Percentiles rank a stretch among this genome's conserved stretches.
Conservation (phyloP, 2,329 filamentous ascomycete genomes). For the Fusarium tjaetaba region DNA sequence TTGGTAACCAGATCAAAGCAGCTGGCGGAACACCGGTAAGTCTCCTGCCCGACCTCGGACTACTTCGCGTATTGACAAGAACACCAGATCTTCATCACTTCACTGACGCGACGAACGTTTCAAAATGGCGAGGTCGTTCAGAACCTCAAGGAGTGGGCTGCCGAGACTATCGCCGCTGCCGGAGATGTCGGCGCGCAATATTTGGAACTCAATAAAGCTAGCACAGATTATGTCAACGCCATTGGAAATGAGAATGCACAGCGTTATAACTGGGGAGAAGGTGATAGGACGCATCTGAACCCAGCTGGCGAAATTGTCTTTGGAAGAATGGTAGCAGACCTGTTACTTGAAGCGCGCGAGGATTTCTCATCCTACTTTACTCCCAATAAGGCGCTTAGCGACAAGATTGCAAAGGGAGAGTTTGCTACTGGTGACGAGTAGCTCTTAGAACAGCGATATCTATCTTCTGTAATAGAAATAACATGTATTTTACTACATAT, state of each 20-base stretch:
- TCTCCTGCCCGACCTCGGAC: too few species aligned
- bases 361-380: background rate
- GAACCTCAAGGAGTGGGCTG: constrained; percentile 14
- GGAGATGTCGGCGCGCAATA: background rate
- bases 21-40: constrained; percentile 2
- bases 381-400: background rate
- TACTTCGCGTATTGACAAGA: too few species aligned
- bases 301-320: constrained; percentile 1
- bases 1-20: background rate
- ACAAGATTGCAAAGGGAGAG: constrained; percentile 7
- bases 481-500: accelerated
- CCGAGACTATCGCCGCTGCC: background rate
- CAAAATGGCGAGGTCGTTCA: background rate
- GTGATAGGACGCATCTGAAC: constrained; percentile 1
- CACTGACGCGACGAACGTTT: background rate
- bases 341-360: background rate
- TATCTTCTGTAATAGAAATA: accelerated
- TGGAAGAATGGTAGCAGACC: constrained; percentile 2
- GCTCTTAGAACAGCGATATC: accelerated
- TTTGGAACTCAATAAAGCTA: background rate
- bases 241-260: background rate
- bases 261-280: constrained; percentile 1
- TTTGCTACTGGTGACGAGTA: constrained; percentile 5
- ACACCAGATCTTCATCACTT: constrained; percentile 17
- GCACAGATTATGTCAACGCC: constrained; percentile 3